Evolutionary conservation across 2,329 filamentous ascomycete species (phyloP), one percentile per base, ranked within the genome.

Genomic region (Didymellaceae sp.): DNA sequence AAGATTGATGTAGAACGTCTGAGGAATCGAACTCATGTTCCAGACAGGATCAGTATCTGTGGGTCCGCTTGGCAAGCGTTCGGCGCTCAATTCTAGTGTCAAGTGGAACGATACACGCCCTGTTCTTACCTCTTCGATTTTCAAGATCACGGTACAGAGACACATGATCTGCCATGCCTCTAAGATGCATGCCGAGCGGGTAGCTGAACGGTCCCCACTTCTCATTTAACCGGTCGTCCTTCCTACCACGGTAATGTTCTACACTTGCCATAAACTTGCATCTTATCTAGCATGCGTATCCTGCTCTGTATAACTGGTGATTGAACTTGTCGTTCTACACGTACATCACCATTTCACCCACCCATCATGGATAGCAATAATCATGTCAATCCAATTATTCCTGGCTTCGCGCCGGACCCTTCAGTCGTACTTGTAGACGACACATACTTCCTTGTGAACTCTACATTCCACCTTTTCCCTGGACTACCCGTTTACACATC

Each of bases 401-500:
- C 77, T 1, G 79, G 79, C 2, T 80, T 75, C 67, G 73, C 78
- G 52, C 75, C 77, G 0, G 78, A 81, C 47, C 79, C 78, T 0
- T 75, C 70, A 1, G 75, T 75, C n/a, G 61, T 74, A 18, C 67
- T 73, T 21, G 63, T 78, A 16, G 61, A 66, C 11, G 62, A 74
- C n/a, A 77, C 74, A 5, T 81, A 79, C 58, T 80, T 77, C 59
- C 78, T 78, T 51, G 75, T 74, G 5, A 79, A 78, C 0, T 82
- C 80, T 0, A 79, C 77, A 0, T 82, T 82, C 53, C 74, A 78
- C 37, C 66, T 75, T 0, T 82, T 80, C 55, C 80, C 80, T 0
- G 79, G 79, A 1, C 60, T 81, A 2, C 79, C 79, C 0, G 72
- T 82, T 22, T 77, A 82, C 54, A 76, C 77, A 2, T 80, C 76